Conservation (phyloP, 2,329 filamentous ascomycete genomes). For the Fragosphaeria purpurea region DNA sequence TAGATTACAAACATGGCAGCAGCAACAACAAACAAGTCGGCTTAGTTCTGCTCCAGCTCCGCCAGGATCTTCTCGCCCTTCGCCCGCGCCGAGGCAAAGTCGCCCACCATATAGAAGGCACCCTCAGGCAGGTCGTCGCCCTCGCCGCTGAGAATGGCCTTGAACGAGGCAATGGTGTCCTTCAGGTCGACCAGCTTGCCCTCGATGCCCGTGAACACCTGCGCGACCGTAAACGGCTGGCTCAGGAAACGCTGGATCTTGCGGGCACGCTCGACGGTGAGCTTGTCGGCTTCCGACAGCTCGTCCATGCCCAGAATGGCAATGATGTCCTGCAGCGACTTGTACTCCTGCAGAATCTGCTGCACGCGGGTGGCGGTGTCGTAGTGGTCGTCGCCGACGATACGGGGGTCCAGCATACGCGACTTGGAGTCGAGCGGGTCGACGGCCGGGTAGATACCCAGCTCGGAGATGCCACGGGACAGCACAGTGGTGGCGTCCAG, state of each 20-base stretch:
- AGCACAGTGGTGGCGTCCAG: conserved; percentile 99
- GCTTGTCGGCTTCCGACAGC: conserved; percentile 96
- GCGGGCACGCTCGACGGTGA: conserved; percentile 99
- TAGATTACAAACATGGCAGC: too few species aligned
- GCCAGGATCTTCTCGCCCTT: conserved; percentile 99
- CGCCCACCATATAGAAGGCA: conserved; percentile 97
- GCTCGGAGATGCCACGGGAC: conserved; percentile 99
- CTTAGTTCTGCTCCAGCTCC: conserved; percentile 62
- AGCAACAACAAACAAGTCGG: background rate
- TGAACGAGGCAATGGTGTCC: conserved; percentile 96
- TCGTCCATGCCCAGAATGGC: conserved; percentile 99
- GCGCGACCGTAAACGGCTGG: conserved; percentile 88
- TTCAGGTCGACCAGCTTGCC: conserved; percentile 95
- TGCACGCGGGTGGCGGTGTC: conserved; percentile 87
- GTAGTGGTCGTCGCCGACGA: conserved; percentile 98
- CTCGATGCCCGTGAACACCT: conserved; percentile 87
- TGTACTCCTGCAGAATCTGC: conserved; percentile 99
- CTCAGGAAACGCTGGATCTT: conserved; percentile 99
- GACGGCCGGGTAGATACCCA: conserved; percentile 99
- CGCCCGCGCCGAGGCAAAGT: conserved; percentile 80
- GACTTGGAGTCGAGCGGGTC: conserved; percentile 99
- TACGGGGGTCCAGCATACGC: conserved; percentile 97
- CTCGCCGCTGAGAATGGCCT: conserved; percentile 91
- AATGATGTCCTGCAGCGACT: conserved; percentile 99
- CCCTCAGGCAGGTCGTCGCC: conserved; percentile 91